Evolutionary conservation across 371 early-diverging fungal genomes (phyloP), one percentile per base, ranked within the genome.

Genomic region (Neoconidiobolus thromboides): DNA sequence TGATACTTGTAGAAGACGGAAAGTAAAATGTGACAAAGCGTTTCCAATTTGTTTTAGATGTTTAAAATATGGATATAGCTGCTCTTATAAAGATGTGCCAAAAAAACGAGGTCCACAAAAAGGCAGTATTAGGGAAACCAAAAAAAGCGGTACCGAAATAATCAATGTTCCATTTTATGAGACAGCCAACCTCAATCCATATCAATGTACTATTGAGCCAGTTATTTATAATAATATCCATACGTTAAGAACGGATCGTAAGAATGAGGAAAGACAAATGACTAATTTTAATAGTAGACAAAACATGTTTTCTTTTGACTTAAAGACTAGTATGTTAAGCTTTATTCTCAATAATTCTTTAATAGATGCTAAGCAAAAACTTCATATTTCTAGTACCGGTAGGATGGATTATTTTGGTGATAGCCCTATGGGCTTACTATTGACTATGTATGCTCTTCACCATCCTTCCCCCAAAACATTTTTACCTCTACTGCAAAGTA

Each of bases 381-480:
- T 57, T 41, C 44, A 43, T 14, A 37, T 57, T 36, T 26, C 26
- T 26, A 57, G 43, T 12, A 46, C 41, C 47, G 57, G 57, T 4
- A 41, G 40, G 7, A 44, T 57, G 40, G 57, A 57, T 36, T 57
- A 57, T 44, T 57, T 43, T 40, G 57, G 57, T 12, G 47, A 57
- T 9, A 43, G 43, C 43, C 57, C 57, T 2, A 57, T 57, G 57
- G 57, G 43, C 2, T 43, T 57, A 36, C 43, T 57, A 12, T 36
- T 57, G n/a, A 57, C 57, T 9, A 57, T 57, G 57, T 57, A 57
- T 36, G 44, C 40, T 10, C 15, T 57, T 15, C 57, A 57, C 26
- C 57, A 57, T 14, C 40, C 41, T 6, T 12, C 15, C 6, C 57
- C 57, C n/a, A 44, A 57, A 37, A 57, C 26, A 26, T 26, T 26